A percentile compares a stretch with the other conserved stretches of the same genome.
Evolutionary conservation across 1,284 basidiomycete genomes (phyloP).

Genomic region (Ceratobasidium theobromae): DNA sequence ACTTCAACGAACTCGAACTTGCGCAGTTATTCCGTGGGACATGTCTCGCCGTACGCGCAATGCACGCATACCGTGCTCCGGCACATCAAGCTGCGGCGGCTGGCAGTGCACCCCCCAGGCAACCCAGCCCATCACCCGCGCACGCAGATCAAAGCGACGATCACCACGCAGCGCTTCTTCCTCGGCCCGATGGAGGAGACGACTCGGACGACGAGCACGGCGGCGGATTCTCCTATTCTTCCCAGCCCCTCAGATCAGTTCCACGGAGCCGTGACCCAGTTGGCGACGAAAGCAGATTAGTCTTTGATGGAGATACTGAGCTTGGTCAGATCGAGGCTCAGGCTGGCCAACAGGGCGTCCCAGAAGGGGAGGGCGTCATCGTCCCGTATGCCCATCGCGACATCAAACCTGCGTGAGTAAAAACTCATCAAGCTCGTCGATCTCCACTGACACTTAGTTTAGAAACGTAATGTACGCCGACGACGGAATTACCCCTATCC

Average conservation of each 20-base stretch:
- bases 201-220: constrained; percentile 38
- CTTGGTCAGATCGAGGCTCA: constrained; percentile 40
- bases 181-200: constrained; percentile 27
- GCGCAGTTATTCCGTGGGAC: constrained; percentile 89
- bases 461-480: constrained; percentile 97
- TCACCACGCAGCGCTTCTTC: constrained; percentile 33
- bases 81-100: constrained; percentile 39
- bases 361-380: constrained; percentile 52
- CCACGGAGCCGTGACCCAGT: constrained; percentile 22
- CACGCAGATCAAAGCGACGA: constrained; percentile 33
- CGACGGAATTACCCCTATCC: constrained; percentile 79
- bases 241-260: constrained; percentile 47
- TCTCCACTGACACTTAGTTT: background rate
- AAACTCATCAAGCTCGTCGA: background rate
- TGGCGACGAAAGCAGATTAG: constrained; percentile 46
- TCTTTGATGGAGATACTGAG: constrained; percentile 69
- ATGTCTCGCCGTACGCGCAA: constrained; percentile 88
- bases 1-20: constrained; percentile 87
- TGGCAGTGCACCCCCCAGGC: constrained; percentile 40
- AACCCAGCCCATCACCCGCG: constrained; percentile 31
- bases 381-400: constrained; percentile 96
- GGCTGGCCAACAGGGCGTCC: constrained; percentile 42
- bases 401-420: constrained; percentile 86
- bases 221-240: constrained; percentile 62
- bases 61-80: constrained; percentile 79